Base-by-base conservation (phyloP, 1,284 basidiomycete species). In the Ustilago sp. region DNA sequence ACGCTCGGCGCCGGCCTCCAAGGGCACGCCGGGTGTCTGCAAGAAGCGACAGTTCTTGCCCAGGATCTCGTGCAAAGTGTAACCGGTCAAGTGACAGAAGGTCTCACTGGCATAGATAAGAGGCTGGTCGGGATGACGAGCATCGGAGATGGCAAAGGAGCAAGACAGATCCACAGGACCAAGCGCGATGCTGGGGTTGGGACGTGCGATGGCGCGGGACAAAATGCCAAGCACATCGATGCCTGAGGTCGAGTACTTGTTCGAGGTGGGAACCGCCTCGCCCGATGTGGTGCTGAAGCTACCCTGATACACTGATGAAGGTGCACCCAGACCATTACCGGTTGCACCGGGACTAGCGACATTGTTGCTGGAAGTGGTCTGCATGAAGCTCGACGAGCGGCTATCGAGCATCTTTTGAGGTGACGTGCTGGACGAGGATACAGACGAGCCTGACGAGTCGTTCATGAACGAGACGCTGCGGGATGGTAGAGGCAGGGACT, bases 91-190 rank as follows among this genome's bases (percentile, higher is more conserved):
- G 31, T 88, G 88, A 82, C 89, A 91, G 84, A 97, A 97, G 0
- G 88, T 89, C 31, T 93, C 93, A 12, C 91, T 93, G 66, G 93
- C 93, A 80, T 95, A 97, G 11, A 97, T 91, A 82, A 98, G 92
- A 1, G 95, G 94, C 55, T 89, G 88, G 82, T 98, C 94, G 77
- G 90, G 90, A 56, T 92, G 88, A 13, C 92, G 90, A 19, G 92
- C 89, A 84, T 98, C 95, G 62, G 92, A 92, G 57, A 98, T 92
- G 74, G 93, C 89, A 86, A 98, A 98, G 9, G 93, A 91, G 84
- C 93, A 95, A 3, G 93, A 92, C 66, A 95, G 88, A 86, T 98
- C 95, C 41, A 98, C 93, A 0, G 95, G 94, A 9, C 95, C 95
- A 19, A 98, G 90, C 7, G 89, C 87, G 54, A 97, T 90, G 68